Evolutionary conservation across 2,329 filamentous ascomycete species (phyloP), one percentile per base, ranked within the genome.

Genomic region (Clonostachys rosea): DNA sequence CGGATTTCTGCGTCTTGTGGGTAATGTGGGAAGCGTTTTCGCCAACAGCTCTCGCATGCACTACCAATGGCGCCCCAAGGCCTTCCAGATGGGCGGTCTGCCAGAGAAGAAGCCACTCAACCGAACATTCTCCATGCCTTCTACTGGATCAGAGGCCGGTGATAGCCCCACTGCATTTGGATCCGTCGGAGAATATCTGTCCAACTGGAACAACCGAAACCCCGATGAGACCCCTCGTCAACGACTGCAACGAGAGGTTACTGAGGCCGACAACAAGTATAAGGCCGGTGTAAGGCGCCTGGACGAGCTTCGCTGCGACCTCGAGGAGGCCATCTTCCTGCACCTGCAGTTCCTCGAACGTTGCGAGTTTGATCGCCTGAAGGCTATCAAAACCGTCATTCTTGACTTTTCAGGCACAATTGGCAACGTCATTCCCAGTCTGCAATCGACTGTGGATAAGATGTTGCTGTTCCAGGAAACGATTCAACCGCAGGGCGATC

Each of bases 391-490:
- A 76, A 92, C 92, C 20, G 95, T 99, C 45, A 86, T 99, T 52
- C 80, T 99, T 40, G 95, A 99, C 69, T 97, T 99, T 67, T 96
- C 92, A 5, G 94, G 94, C 42, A 91, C 92, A 36, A 89, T 99
- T 65, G 92, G 92, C 75, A 99, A 99, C 60, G 92, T 96, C 58
- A 97, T 99, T 52, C 95, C 94, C 16, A 95, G 89, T 60, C 73
- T 99, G 52, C 94, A 97, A 68, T 92, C 92, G 49, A 91, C 91
- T 0, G 91, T 99, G 20, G 94, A 99, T 71, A 91, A 95, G 63
- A 96, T 99, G 91, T 91, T 99, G 84, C 78, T 99, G 42, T 99
- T 95, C 71, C 94, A 99, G 66, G 94, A 99, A 74, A 97, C 94
- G 1, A 89, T 99, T n/a, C 94, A 97, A 66, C 94, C 94, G 6